Evolutionary conservation across 2,329 filamentous ascomycete species (phyloP), one percentile per base, ranked within the genome.

Genomic region (Aspergillus oerlinghausenensis): DNA sequence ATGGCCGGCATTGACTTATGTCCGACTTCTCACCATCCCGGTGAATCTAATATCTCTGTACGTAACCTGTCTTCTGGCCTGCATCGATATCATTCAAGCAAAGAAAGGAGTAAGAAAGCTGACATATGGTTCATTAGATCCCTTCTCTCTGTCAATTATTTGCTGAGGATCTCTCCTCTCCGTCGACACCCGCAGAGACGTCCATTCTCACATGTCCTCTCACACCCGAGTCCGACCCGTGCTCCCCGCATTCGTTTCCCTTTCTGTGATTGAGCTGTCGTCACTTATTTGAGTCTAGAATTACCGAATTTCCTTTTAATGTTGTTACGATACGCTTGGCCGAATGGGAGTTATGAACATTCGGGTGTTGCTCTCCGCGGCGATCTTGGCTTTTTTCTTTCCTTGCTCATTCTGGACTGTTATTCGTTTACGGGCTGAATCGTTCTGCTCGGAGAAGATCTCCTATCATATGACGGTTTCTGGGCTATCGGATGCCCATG

Each of bases 1-100:
- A 82, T 85, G 77, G 79, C 77, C 55, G 81, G 80, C 49, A 82
- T 84, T 61, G 82, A 85, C 55, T 75, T 83, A 35, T 65, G 64
- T 55, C 70, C 69, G 50, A 63, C 68, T 35, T 55, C 65, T 26
- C 68, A 75, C 48, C 63, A 73, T 23, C 70, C 74, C 56, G 58
- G 70, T 40, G 72, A 76, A 50, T 65, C 70, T 47, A 70, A 67
- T 59, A 68, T 74, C 65, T 73, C 75, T 73, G 76, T 79, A 77
- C 74, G 74, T 75, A 68, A 65, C 66, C 69, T 67, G 67, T 67
- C 66, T 62, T 50, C 57, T 63, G 57, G 50, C 58, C 38, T 57
- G 54, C 50, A 54, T 53, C 48, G 52, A 60, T 51, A 57, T 42
- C 53, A 49, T 55, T 7, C 32, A 38, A 17, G 32, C 14, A 38